phyloP scores from a whole-genome alignment of 2,329 filamentous ascomycete genomes.

The Fusarium sp. region DNA sequence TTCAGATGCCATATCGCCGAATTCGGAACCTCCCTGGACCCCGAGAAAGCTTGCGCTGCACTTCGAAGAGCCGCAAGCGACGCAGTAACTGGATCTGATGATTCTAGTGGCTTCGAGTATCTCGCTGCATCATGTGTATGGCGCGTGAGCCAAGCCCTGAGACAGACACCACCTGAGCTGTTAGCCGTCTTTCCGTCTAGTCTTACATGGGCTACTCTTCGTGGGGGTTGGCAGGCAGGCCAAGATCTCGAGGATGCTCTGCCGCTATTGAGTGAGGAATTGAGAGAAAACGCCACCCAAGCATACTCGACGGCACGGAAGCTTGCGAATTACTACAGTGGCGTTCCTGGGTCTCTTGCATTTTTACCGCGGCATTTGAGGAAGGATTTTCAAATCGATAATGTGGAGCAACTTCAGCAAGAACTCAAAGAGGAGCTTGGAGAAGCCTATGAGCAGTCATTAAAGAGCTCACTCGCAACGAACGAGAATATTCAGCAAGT shows the following conservation, averaged over 20 bases:
- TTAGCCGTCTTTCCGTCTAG: background rate
- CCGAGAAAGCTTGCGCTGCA: background rate
- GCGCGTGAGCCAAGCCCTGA: background rate
- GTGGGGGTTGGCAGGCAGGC: background rate
- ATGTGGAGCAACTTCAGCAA: background rate
- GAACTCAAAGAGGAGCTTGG: background rate
- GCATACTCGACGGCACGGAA: background rate
- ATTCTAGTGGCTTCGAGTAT: background rate
- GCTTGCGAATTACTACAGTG: background rate
- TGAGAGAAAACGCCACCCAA: background rate
- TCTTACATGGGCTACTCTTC: background rate
- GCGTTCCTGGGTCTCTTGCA: background rate
- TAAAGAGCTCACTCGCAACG: fast-evolving
- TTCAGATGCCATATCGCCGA: background rate
- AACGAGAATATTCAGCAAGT: fast-evolving
- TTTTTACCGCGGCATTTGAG: background rate
- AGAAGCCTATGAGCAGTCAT: background rate
- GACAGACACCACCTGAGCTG: background rate
- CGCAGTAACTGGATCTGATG: background rate
- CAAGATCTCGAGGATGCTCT: background rate
- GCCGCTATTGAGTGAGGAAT: background rate
- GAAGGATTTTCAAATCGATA: background rate
- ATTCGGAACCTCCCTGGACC: background rate
- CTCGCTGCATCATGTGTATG: background rate
- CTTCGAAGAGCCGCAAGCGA: background rate